Conservation (phyloP, 768 basidiomycete genomes). For the Naematelia aurantialba region DNA sequence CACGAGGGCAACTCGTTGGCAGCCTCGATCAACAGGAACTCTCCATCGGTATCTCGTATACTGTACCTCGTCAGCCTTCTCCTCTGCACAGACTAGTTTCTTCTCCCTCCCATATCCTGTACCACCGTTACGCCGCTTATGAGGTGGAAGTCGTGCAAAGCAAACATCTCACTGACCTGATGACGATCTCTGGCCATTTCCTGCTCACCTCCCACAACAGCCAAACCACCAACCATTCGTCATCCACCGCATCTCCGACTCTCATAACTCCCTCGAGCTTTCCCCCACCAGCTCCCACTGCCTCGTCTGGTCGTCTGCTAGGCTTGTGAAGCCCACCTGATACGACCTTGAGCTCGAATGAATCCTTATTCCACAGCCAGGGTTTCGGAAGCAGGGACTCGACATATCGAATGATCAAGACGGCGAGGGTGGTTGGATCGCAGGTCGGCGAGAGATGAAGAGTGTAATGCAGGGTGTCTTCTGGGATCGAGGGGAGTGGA, state of each 20-base stretch:
- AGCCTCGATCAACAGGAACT: constrained; percentile 93
- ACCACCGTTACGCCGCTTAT: neutral
- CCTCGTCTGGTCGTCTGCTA: neutral
- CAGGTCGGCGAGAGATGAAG: constrained; percentile 61
- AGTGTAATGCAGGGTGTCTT: constrained; percentile 76
- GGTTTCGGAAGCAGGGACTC: constrained; percentile 55
- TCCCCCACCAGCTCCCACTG: constrained; percentile 16
- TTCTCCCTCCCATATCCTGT: constrained; percentile 1
- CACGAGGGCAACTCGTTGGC: constrained; percentile 82
- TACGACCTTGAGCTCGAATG: constrained; percentile 43
- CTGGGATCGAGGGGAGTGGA: constrained; percentile 69
- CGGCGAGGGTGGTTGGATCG: constrained; percentile 54
- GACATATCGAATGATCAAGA: constrained; percentile 62
- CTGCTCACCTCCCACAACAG: constrained; percentile 70
- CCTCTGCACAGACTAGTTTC: neutral
- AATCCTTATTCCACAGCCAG: constrained; percentile 50
- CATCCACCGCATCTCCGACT: constrained; percentile 94
- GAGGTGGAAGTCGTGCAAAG: neutral
- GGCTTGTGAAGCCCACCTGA: neutral
- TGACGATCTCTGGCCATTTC: constrained; percentile 68
- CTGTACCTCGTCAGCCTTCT: constrained; percentile 47
- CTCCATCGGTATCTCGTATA: constrained; percentile 85
- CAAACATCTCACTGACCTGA: constrained; percentile 59
- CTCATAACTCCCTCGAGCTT: constrained; percentile 78
- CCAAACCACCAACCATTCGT: constrained; percentile 96